These are phyloP conservation scores for Hypholoma sublateritium DNA, from an alignment of 768 basidiomycete species.

Conservation along the genomic window DNA sequence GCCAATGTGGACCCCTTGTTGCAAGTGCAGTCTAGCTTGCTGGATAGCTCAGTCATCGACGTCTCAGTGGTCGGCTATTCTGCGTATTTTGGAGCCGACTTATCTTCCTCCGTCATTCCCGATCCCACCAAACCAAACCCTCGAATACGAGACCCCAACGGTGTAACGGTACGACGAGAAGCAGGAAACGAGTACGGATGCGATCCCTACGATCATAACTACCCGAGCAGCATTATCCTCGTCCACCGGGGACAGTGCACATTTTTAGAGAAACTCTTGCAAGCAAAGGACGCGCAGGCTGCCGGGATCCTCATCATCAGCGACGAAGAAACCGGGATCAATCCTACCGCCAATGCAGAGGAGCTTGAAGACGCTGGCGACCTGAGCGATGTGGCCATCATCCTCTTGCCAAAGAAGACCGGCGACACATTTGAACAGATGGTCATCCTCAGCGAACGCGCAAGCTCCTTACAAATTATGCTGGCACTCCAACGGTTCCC, in stretches of 20 bases:
- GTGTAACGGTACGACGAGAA: constrained; percentile 56
- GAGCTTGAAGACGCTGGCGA: constrained; percentile 61
- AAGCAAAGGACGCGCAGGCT: constrained; percentile 70
- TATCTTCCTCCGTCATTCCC: constrained; percentile 30
- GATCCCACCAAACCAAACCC: constrained; percentile 24
- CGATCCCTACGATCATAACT: constrained; percentile 44
- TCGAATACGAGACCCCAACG: constrained; percentile 49
- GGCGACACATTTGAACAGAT: constrained; percentile 57
- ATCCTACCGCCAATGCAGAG: constrained; percentile 60
- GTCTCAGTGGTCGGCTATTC: constrained; percentile 59
- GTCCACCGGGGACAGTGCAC: constrained; percentile 81
- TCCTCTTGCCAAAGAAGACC: constrained; percentile 53
- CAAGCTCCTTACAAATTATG: constrained; percentile 26
- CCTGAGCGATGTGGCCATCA: constrained; percentile 55
- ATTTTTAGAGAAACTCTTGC: constrained; percentile 79
- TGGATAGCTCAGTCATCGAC: constrained; percentile 39
- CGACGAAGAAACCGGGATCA: constrained; percentile 56
- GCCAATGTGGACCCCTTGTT: constrained; percentile 48
- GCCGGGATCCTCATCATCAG: constrained; percentile 78
- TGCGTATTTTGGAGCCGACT: constrained; percentile 70
- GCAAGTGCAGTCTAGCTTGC: constrained; percentile 35
- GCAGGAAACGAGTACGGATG: constrained; percentile 60
- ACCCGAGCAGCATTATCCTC: constrained; percentile 56
- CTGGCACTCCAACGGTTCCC: constrained; percentile 16
- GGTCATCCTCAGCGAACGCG: constrained; percentile 49